Base-by-base conservation (phyloP, 2,329 filamentous ascomycete species). In the Epichloe amarillans region DNA sequence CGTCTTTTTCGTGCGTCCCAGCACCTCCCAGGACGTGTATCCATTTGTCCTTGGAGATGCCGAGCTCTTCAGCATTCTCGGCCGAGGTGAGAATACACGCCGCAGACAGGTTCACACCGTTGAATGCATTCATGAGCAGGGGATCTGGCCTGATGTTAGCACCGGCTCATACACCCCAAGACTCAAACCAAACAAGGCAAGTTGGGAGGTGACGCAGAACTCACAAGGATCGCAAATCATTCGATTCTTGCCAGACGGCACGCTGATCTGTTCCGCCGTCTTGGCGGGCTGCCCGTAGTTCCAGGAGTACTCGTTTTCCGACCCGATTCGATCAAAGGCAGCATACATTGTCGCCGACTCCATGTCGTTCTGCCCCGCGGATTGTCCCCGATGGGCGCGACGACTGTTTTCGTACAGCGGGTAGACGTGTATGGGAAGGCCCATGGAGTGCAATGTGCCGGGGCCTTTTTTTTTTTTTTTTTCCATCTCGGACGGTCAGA, bases 121-220 rank as follows among this genome's bases (percentile, higher is more conserved):
- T 86, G 65, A 84, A 85, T 0, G 82, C 82, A 58, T 86, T 86
- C 82, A 85, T 84, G 10, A 84, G 63, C 0, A 86, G 66, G 0
- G 81, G 80, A 63, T 85, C 80, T 84, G 46, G 2, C 1, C 2
- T 10, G 11, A 19, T 40, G 14, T 42, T 30, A 49, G 40, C n/a
- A 49, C 5, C 26, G 2, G 21, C 10, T 42, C 12, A n/a, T 8
- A 6, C 36, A 11, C 36, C 5, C 36, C 36, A 38, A n/a, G 6
- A 1, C 5, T n/a, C 36, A 37, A 37, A 37, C 4, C 4, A 37
- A 37, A 37, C 36, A 8, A n/a, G 11, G 26, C 26, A 26, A 26
- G 26, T 26, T 26, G 26, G 26, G 26, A 0, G 21, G 10, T 14
- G 12, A 10, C 17, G 10, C 14, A 17, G 39, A 19, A 63, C 74